Percentiles rank a stretch among this genome's conserved stretches.
Evolutionary conservation across 441 rosid species (phyloP).

Genomic region (Pelargonium australe): DNA sequence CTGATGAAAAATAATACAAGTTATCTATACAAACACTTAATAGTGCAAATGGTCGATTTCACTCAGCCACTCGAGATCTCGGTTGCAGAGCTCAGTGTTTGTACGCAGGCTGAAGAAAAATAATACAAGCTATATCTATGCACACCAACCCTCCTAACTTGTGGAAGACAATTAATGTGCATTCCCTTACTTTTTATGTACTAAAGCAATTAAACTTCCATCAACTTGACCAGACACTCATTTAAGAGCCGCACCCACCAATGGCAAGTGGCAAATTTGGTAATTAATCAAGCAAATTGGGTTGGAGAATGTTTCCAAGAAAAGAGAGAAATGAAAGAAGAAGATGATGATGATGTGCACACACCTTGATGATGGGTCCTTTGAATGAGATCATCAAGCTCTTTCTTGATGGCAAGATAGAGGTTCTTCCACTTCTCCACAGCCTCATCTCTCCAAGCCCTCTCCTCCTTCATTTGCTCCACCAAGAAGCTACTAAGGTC

Average conservation of each 20-base stretch:
- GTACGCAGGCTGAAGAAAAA: too few relatives aligned
- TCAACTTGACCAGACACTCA: not conserved
- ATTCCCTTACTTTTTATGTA: not conserved
- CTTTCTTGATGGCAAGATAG: conserved; percentile 67
- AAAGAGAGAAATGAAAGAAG: conserved; percentile 1
- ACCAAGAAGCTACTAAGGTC: conserved; percentile 28
- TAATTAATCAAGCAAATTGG: too few relatives aligned
- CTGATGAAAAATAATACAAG: too few relatives aligned
- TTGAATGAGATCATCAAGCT: conserved; percentile 76
- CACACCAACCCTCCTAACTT: too few relatives aligned
- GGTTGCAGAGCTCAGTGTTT: too few relatives aligned
- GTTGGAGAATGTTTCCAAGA: not conserved
- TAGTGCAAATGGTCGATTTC: too few relatives aligned
- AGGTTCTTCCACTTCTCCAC: conserved; percentile 80
- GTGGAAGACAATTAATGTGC: too few relatives aligned
- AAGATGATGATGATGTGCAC: conserved; percentile 1
- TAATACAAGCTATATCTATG: too few relatives aligned
- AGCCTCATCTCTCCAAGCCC: conserved; percentile 58
- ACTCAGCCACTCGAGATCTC: too few relatives aligned
- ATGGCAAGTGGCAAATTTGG: too few relatives aligned
- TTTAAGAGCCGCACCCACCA: too few relatives aligned
- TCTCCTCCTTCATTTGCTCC: conserved; percentile 62
- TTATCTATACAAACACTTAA: too few relatives aligned
- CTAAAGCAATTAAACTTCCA: not conserved
- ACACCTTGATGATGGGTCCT: conserved; percentile 38